Evolutionary conservation across 345 rosid genomes (phyloP).

Genomic region (Erucastrum elatum): DNA sequence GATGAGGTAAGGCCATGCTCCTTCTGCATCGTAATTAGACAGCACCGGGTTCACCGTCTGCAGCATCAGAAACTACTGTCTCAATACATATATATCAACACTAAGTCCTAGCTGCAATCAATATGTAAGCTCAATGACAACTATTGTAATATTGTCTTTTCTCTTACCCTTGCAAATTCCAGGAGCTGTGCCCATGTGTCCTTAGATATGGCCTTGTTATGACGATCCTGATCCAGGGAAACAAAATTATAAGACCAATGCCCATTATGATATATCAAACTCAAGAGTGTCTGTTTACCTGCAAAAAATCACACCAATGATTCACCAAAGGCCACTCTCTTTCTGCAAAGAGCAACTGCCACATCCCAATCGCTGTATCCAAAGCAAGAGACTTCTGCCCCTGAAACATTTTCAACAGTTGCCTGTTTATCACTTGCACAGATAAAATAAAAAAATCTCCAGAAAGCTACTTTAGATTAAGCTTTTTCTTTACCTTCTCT

Average conservation of each 20-base stretch:
- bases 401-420: constrained; percentile 43
- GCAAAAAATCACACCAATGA: constrained; percentile 96
- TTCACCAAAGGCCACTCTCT: constrained; percentile 90
- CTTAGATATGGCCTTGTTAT: constrained; percentile 93
- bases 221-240: constrained; percentile 66
- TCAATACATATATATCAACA: constrained; percentile 12
- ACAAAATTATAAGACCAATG: no score
- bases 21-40: constrained; percentile 84
- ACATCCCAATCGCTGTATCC: constrained; percentile 99
- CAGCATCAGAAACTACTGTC: constrained; percentile 18
- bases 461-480: constrained; percentile 3
- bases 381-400: constrained; percentile 97
- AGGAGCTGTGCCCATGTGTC: constrained; percentile 96
- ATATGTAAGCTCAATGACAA: constrained; percentile 6
- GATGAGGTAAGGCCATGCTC: constrained; percentile 97
- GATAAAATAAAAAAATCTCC: constrained; percentile 4
- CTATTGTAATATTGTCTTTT: no score
- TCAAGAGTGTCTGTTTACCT: constrained; percentile 48
- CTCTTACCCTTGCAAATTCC: constrained; percentile 86
- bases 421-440: not conserved
- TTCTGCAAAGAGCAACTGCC: constrained; percentile 97
- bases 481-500: constrained; percentile 67
- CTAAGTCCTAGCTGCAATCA: constrained; percentile 15
- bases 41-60: constrained; percentile 70
- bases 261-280: constrained; percentile 1